Evolutionary conservation across 2,329 filamentous ascomycete genomes (phyloP).

Genomic region (Neopestalotiopsis sp.): DNA sequence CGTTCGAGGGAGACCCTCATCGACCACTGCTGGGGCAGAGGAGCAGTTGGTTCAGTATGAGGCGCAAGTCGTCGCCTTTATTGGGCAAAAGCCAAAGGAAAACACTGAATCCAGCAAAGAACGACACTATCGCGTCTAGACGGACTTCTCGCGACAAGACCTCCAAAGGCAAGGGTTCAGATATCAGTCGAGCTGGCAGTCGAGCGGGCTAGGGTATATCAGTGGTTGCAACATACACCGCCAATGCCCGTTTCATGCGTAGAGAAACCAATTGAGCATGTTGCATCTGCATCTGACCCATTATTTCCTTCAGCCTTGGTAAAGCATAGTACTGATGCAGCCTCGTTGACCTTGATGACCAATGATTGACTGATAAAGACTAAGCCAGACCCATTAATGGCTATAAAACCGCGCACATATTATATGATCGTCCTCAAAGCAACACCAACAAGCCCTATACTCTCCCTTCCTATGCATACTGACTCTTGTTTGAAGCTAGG

Average conservation of each 20-base stretch:
- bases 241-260: neutral
- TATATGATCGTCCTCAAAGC: neutral
- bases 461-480: neutral
- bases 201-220: neutral
- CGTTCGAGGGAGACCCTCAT: neutral
- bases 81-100: too few species aligned
- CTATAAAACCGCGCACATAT: neutral
- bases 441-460: neutral
- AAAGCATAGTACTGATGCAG: neutral
- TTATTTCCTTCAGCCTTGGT: neutral
- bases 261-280: neutral
- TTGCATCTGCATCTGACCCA: neutral
- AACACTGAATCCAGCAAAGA: neutral
- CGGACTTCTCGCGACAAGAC: neutral
- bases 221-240: neutral
- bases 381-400: too few species aligned
- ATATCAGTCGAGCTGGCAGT: neutral
- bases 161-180: neutral
- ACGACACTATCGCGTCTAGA: neutral
- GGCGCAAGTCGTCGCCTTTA: neutral
- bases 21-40: neutral
- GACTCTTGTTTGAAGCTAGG: neutral
- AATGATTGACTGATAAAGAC: too few species aligned
- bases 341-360: too few species aligned
- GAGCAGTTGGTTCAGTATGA: neutral